Base-by-base conservation (phyloP, 1,284 basidiomycete genomes). In the Veloboletus limbatus region DNA sequence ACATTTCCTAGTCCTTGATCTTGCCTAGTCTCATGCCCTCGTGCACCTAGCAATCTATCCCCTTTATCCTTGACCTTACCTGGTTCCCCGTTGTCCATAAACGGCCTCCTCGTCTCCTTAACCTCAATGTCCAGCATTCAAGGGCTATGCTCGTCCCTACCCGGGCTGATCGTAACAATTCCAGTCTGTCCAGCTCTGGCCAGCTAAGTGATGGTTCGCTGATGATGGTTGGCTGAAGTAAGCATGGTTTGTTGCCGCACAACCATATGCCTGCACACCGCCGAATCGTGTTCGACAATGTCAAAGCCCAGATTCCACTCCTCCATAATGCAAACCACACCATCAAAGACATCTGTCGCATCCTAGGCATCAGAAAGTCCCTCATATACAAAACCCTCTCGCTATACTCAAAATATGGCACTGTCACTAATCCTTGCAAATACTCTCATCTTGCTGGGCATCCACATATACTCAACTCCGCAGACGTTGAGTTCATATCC, bases 271-370 rank as follows among this genome's bases (percentile, higher is more conserved):
- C 32, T 11, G n/a, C 9, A 9, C n/a, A 13, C n/a, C 21, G 6
- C 22, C 13, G 11, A 3, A 3, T 40, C 3, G 25, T 40, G 11
- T 6, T 33, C 27, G 7, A 21, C 33, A 33, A 27, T 8, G 2
- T 44, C 38, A 51, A 48, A 26, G 42, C 49, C 10, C 30, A 48
- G 38, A 33, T 50, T 18, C 37, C 7, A 0, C 31, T 33, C 26
- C 28, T 50, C 6, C 34, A 44, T 13, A 6, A 43, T 21, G 16
- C 37, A 0, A 20, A 31, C 20, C 8, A 42, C 11, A 38, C 24
- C 3, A 2, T 45, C 28, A 41, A 48, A 2, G 31, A 48, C 11
- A 48, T 46, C 21, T 49, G 39, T 24, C 26, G 17, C 8, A 22
- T 34, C 9, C 9, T 43, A 28, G 34, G 22, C 22, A 25, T 48